Conservation (phyloP, 441 rosid species). For the Biscutella laevigata region DNA sequence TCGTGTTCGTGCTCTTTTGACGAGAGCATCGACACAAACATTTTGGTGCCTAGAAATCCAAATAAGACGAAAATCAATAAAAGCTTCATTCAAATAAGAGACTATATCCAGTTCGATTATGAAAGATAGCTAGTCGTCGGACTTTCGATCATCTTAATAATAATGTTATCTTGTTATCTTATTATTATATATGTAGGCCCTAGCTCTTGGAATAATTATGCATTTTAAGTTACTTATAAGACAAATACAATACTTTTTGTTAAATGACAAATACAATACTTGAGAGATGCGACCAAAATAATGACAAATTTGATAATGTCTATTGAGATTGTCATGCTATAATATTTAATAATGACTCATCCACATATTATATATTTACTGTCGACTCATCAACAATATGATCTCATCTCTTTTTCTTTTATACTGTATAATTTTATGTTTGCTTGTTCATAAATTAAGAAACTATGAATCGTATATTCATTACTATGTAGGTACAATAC, state of each 20-base stretch:
- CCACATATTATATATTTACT: slow-evolving; percentile 13
- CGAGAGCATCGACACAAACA: no score
- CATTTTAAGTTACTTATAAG: slow-evolving; percentile 14
- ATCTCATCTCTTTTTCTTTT: background rate
- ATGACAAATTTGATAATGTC: slow-evolving; percentile 9
- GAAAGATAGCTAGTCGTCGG: no score
- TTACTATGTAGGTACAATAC: background rate
- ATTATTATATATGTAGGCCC: no score
- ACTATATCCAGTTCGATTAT: no score
- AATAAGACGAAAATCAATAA: no score
- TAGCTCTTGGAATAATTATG: background rate
- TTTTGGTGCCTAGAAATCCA: no score
- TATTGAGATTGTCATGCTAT: slow-evolving; percentile 22
- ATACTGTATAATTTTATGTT: background rate
- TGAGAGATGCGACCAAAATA: slow-evolving; percentile 5
- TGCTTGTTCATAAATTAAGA: slow-evolving; percentile 13
- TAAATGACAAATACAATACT: no score
- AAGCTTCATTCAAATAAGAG: no score
- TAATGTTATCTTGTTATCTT: no score
- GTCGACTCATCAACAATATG: slow-evolving; percentile 12
- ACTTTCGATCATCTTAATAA: no score
- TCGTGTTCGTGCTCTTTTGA: no score
- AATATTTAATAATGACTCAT: slow-evolving; percentile 16
- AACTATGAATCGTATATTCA: slow-evolving; percentile 3
- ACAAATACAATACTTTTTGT: no score